phyloP scores from a whole-genome alignment of 176 grass and related monocot species.

The Themeda triandra region DNA sequence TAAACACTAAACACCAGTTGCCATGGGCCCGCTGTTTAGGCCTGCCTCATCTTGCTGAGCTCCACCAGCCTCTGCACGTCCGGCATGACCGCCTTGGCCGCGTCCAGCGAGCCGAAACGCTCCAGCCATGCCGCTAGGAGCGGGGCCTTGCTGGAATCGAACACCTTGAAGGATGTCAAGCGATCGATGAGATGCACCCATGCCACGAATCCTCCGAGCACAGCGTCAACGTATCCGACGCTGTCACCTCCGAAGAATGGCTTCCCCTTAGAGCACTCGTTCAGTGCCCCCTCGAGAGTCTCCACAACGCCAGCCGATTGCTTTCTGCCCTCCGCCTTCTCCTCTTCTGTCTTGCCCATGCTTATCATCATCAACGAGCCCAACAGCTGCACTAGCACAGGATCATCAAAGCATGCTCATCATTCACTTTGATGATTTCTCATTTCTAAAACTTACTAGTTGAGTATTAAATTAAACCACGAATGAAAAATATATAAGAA shows the following conservation, averaged over 20 bases:
- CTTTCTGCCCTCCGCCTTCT: neutral
- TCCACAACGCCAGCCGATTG: neutral
- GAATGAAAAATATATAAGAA: neutral
- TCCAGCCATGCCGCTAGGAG: constrained; percentile 33
- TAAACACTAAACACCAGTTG: neutral
- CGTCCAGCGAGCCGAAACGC: constrained; percentile 29
- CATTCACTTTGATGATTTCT: neutral
- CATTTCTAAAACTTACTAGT: neutral
- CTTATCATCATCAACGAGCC: neutral
- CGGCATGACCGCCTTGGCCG: constrained; percentile 19
- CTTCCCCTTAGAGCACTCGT: constrained; percentile 31
- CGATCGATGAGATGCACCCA: constrained; percentile 4
- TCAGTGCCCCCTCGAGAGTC: constrained; percentile 13
- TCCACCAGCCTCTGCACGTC: constrained; percentile 24
- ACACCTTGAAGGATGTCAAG: neutral
- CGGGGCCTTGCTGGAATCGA: constrained; percentile 33
- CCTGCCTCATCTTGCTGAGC: neutral
- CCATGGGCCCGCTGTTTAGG: neutral
- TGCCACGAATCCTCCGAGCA: constrained; percentile 16
- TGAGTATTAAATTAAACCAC: neutral
- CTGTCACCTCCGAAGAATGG: constrained; percentile 46
- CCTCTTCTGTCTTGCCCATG: constrained; percentile 22
- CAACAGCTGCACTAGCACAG: constrained; percentile 12
- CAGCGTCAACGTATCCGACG: constrained; percentile 39
- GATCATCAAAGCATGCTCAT: too few species aligned